Conservation (phyloP, 768 basidiomycete species). For the Hortiboletus flavorubellus region DNA sequence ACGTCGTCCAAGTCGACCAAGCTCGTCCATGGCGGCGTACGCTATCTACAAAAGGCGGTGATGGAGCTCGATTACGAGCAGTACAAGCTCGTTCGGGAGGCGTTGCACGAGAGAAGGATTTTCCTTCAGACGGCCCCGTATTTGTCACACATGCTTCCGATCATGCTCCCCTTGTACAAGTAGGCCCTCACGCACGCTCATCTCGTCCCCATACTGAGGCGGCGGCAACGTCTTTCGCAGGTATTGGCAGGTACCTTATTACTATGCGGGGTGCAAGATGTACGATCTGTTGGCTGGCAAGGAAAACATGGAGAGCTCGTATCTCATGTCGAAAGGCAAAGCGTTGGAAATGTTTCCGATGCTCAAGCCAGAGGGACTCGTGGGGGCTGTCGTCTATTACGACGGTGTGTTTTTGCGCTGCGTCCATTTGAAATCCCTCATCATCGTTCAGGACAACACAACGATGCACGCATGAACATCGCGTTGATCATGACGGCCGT, state of each 20-base stretch:
- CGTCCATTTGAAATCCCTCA: not conserved
- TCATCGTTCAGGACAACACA: constrained; percentile 76
- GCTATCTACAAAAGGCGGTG: constrained; percentile 96
- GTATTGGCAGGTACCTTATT: constrained; percentile 98
- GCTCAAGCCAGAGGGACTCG: constrained; percentile 88
- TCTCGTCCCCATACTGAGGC: constrained; percentile 1
- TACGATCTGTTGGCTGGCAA: constrained; percentile 94
- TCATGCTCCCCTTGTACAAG: constrained; percentile 98
- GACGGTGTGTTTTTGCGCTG: constrained; percentile 59
- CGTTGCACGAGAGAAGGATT: constrained; percentile 86
- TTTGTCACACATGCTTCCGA: constrained; percentile 87
- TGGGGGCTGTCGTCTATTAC: constrained; percentile 95
- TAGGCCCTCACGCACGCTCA: constrained; percentile 28
- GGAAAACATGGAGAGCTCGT: constrained; percentile 95
- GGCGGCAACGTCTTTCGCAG: constrained; percentile 30
- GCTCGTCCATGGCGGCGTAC: constrained; percentile 95
- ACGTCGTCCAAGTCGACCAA: constrained; percentile 98
- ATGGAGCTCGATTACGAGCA: constrained; percentile 96
- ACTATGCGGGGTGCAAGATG: constrained; percentile 92
- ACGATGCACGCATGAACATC: constrained; percentile 98
- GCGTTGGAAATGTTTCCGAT: constrained; percentile 95
- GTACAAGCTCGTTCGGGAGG: constrained; percentile 94
- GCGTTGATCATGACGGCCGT: constrained; percentile 94
- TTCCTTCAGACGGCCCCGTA: constrained; percentile 97
- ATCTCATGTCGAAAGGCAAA: constrained; percentile 92